These are phyloP conservation scores for Colletotrichum sp. DNA, from an alignment of 2,329 filamentous ascomycete species.

Conservation along the genomic window DNA sequence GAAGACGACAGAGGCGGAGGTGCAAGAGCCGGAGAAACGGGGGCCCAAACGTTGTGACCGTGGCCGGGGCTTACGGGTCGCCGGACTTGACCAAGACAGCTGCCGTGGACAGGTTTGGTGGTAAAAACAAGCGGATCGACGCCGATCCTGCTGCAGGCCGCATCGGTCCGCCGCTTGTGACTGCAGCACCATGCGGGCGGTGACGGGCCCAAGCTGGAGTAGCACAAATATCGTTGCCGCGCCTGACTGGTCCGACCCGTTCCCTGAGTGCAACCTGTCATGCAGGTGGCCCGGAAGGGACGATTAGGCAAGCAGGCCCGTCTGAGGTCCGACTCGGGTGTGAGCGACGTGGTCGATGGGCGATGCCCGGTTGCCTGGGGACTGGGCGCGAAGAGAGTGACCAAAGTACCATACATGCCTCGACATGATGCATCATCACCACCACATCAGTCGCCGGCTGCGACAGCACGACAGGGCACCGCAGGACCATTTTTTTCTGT, in stretches of 20 bases:
- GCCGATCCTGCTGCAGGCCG: conserved; percentile 24
- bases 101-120: conserved; percentile 12
- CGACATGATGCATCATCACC: neutral
- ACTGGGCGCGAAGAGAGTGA: neutral
- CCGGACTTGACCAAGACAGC: neutral
- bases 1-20: neutral
- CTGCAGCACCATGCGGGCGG: conserved; percentile 20
- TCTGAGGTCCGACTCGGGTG: neutral
- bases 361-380: conserved; percentile 1
- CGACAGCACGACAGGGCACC: neutral
- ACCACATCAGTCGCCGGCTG: neutral
- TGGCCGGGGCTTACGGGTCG: conserved; percentile 4
- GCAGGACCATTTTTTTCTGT: neutral
- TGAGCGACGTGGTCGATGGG: neutral
- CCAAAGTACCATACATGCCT: conserved; percentile 10
- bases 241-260: neutral
- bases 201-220: conserved; percentile 19
- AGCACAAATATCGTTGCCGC: neutral
- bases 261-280: neutral
- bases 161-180: conserved; percentile 23
- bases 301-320: neutral
- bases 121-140: conserved; percentile 21
- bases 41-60: neutral
- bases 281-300: conserved; percentile 12
- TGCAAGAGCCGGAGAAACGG: neutral